Percentiles rank a stretch among this genome's conserved stretches.
phyloP scores from a whole-genome alignment of 805 yeast species.

The Cyberlindnera japonica region DNA sequence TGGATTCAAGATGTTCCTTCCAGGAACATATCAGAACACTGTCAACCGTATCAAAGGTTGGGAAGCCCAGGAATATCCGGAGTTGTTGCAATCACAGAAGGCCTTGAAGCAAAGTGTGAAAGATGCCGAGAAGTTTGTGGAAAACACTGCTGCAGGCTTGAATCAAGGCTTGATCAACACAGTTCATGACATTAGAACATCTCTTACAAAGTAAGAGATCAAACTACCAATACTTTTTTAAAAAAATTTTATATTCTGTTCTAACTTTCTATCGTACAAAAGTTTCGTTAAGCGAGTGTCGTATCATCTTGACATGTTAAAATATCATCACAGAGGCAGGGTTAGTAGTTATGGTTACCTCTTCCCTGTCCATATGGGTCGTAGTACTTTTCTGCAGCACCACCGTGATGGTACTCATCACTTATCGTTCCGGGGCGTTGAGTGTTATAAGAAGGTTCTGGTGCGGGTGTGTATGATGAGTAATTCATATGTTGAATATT shows the following conservation, averaged over 20 bases:
- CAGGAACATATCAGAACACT: slow-evolving; percentile 41
- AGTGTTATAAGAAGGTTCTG: slow-evolving; percentile 7
- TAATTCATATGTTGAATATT: slow-evolving; percentile 8
- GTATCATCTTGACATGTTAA: too few relatives aligned
- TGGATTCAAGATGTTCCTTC: slow-evolving; percentile 45
- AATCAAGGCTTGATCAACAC: slow-evolving; percentile 19
- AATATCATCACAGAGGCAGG: too few relatives aligned
- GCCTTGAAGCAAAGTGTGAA: slow-evolving; percentile 17
- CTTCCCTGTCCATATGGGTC: not conserved
- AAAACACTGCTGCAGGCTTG: slow-evolving; percentile 3
- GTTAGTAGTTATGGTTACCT: too few relatives aligned
- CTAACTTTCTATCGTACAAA: too few relatives aligned
- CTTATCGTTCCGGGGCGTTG: slow-evolving; percentile 21
- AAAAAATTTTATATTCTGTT: too few relatives aligned
- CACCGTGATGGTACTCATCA: slow-evolving; percentile 10
- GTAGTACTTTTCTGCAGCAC: slow-evolving; percentile 10
- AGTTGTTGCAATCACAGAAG: slow-evolving; percentile 29
- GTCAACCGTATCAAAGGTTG: slow-evolving; percentile 24
- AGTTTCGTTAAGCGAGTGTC: too few relatives aligned
- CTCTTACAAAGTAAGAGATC: slow-evolving; percentile 8
- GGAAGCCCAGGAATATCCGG: slow-evolving; percentile 38
- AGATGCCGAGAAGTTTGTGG: slow-evolving; percentile 18
- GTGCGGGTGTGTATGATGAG: slow-evolving; percentile 4
- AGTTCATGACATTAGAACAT: slow-evolving; percentile 23
- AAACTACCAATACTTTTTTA: not conserved